Conservation (phyloP, 345 rosid genomes). For the Noccaea caerulescens region DNA sequence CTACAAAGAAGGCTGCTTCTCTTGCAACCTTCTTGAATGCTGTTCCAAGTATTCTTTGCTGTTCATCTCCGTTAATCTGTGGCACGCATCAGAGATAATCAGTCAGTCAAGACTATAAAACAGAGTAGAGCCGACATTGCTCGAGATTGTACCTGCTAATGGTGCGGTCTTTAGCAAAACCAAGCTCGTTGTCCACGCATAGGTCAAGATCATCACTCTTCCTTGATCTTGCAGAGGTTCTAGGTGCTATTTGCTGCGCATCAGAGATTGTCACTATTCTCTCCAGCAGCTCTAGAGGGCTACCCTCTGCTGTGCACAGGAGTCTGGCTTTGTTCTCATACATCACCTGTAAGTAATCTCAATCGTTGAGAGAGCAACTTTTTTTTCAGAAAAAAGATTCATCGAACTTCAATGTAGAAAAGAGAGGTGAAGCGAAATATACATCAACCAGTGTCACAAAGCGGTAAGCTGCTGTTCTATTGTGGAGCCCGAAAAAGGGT, state of each 20-base stretch:
- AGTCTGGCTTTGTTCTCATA: conserved; percentile 85
- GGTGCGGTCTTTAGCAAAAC: conserved; percentile 96
- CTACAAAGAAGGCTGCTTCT: conserved; percentile 33
- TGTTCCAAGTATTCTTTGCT: conserved; percentile 92
- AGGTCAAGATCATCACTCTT: conserved; percentile 76
- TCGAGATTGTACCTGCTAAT: conserved; percentile 69
- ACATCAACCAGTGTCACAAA: conserved; percentile 98
- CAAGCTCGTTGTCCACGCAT: conserved; percentile 94
- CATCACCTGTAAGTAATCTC: conserved; percentile 67
- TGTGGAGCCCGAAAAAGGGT: conserved; percentile 84
- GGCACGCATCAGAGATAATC: background rate
- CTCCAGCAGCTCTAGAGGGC: conserved; percentile 72
- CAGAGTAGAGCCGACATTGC: conserved; percentile 14
- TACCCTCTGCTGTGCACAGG: conserved; percentile 85
- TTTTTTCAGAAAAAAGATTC: background rate
- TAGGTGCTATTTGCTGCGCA: conserved; percentile 73
- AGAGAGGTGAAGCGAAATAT: conserved; percentile 33
- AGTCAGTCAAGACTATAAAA: conserved; percentile 3
- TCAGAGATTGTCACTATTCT: conserved; percentile 75
- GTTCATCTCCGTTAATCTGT: conserved; percentile 95
- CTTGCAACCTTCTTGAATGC: conserved; percentile 46
- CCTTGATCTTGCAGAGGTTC: conserved; percentile 85
- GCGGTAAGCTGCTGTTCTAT: conserved; percentile 91
- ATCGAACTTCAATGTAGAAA: background rate
- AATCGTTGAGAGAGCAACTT: background rate